Percentiles rank a stretch among this genome's conserved stretches.
These are phyloP conservation scores for Malus asiatica DNA, from an alignment of 306 rosid species.

Conservation along the genomic window DNA sequence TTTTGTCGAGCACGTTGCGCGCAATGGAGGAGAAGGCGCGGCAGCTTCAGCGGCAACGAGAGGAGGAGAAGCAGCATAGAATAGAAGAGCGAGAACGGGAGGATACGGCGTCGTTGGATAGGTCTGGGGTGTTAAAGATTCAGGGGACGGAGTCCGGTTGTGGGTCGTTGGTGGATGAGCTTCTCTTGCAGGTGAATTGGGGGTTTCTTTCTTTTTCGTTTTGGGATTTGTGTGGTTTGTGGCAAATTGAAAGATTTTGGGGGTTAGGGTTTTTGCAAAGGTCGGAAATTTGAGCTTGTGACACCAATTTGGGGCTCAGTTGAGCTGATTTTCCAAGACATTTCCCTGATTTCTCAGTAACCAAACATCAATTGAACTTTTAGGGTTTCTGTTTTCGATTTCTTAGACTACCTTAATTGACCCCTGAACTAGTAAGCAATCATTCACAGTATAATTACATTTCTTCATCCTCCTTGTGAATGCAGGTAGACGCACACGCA, in stretches of 20 bases:
- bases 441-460: neutral
- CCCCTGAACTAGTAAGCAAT: neutral
- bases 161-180: slow-evolving; percentile 40
- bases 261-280: slow-evolving; percentile 11
- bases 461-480: neutral
- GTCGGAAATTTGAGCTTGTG: neutral
- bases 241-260: neutral
- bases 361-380: neutral
- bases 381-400: neutral
- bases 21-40: slow-evolving; percentile 36
- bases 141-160: slow-evolving; percentile 18
- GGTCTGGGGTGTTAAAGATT: slow-evolving; percentile 7
- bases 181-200: slow-evolving; percentile 48
- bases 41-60: slow-evolving; percentile 3
- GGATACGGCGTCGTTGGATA: slow-evolving; percentile 18
- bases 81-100: slow-evolving; percentile 7
- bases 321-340: neutral
- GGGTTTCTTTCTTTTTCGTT: neutral
- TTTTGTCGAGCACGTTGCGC: slow-evolving; percentile 41
- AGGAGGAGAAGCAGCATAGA: neutral
- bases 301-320: neutral
- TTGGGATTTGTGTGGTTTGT: slow-evolving; percentile 1
- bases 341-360: neutral
- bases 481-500: slow-evolving; percentile 70
- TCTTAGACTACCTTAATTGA: neutral